These are phyloP conservation scores for Silene coronaria DNA, from an alignment of 179 eudicot genomes.

Conservation along the genomic window DNA sequence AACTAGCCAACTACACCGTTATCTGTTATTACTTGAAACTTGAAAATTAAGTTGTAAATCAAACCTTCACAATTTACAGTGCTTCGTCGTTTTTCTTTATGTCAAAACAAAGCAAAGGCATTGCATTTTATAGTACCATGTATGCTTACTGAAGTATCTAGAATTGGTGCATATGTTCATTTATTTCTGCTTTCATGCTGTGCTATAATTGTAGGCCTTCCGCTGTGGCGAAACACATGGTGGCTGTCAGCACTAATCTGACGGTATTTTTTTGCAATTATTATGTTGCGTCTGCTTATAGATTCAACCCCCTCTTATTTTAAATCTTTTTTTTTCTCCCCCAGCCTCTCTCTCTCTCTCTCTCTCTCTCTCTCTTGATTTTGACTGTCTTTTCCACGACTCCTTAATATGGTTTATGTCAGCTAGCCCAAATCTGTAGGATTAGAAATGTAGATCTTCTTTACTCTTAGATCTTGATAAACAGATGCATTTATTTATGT, in stretches of 20 bases:
- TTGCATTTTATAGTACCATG: not conserved
- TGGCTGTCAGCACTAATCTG: conserved; percentile 96
- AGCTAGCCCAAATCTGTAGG: not conserved
- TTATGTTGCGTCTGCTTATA: not conserved
- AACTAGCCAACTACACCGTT: not conserved
- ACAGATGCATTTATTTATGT: not conserved
- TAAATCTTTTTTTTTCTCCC: not conserved
- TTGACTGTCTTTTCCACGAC: not conserved
- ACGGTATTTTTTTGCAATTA: conserved; percentile 40
- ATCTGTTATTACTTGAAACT: not conserved
- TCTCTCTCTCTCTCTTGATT: not conserved
- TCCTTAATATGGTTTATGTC: not conserved
- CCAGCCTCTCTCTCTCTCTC: not conserved
- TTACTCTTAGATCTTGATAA: not conserved
- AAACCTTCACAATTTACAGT: not conserved
- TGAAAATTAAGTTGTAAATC: not conserved
- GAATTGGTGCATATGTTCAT: not conserved
- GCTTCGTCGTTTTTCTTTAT: not conserved
- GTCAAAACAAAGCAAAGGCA: not conserved
- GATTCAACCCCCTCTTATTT: not conserved
- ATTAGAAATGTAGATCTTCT: not conserved
- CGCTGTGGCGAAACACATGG: conserved; percentile 98
- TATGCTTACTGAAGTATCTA: not conserved
- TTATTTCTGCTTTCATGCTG: conserved; percentile 1
- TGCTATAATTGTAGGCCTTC: conserved; percentile 53